Evolutionary conservation across 768 basidiomycete species (phyloP), one percentile per base, ranked within the genome.

Genomic region (Kwoniella dendrophila): DNA sequence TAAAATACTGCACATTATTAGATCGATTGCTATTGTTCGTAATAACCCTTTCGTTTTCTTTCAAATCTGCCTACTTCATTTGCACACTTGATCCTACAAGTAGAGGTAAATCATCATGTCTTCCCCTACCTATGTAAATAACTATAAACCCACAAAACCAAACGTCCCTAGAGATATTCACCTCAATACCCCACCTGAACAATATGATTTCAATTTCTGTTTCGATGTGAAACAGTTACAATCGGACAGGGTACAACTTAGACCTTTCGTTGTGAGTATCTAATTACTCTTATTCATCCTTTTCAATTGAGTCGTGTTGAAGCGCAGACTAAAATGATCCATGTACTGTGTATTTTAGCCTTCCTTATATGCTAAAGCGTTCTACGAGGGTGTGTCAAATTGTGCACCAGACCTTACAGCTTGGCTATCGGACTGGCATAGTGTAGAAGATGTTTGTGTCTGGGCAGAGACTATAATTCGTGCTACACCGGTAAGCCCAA

Each of bases 171-270:
- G 33, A 26, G 60, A 62, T 22, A 26, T 62, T 5, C 60, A 62
- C 26, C 32, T 43, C 3, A 30, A 55, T n/a, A 62, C 60, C 8
- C 53, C 47, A 26, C 50, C 49, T 14, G 70, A 72, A 41, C 56
- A 67, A 22, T 78, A 78, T 51, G 76, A 78, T 53, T 59, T 61
- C 53, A 78, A 78, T 65, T 78, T 62, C 38, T 57, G 57, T 38
- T 72, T 75, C 41, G 65, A 64, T 18, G 71, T 74, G 30, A 64
- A 62, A 32, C 44, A 59, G 4, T 65, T 78, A 3, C 43, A 56
- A 1, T 69, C 72, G 4, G 71, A 75, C 52, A 56, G 71, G 26
- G 68, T 78, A 2, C 66, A 73, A 38, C 55, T 78, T 20, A 49
- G 73, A 36, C 76, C 76, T 0, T 72, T 69, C 56, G 57, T 74